A percentile compares a stretch with the other conserved stretches of the same genome.
These are phyloP conservation scores for Phytophthora multivora DNA, from an alignment of 352 stramenopile genomes.

Conservation along the genomic window DNA sequence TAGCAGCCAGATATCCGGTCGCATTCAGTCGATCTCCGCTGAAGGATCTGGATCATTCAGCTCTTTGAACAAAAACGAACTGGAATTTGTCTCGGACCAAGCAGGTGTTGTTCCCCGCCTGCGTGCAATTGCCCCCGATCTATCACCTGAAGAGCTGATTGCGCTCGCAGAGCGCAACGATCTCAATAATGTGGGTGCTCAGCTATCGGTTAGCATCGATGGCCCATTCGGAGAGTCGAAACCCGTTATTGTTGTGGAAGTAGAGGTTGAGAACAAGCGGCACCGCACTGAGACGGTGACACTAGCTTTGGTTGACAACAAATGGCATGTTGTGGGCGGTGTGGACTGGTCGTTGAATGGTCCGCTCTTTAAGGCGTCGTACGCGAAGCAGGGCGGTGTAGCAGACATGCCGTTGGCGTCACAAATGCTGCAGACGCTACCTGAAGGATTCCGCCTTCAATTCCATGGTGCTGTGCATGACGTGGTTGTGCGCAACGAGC, in stretches of 20 bases:
- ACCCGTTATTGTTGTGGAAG: constrained; percentile 49
- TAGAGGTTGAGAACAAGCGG: constrained; percentile 51
- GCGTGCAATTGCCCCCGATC: constrained; percentile 34
- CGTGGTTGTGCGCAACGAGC: constrained; percentile 86
- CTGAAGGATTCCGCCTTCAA: constrained; percentile 80
- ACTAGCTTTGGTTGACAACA: constrained; percentile 42
- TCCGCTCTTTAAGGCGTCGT: constrained; percentile 60
- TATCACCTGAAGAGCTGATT: constrained; percentile 42
- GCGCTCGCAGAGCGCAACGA: constrained; percentile 52
- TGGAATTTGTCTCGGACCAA: constrained; percentile 42
- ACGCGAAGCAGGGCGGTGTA: constrained; percentile 33
- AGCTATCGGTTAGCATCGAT: constrained; percentile 60
- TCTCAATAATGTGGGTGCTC: constrained; percentile 42
- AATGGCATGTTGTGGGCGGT: constrained; percentile 58
- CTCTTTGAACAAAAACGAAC: constrained; percentile 41
- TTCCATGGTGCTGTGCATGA: constrained; percentile 90
- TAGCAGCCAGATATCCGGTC: constrained; percentile 38
- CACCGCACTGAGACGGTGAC: constrained; percentile 38
- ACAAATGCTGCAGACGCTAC: constrained; percentile 65
- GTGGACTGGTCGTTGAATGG: constrained; percentile 68
- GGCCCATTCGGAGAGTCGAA: constrained; percentile 56
- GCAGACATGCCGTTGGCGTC: constrained; percentile 42
- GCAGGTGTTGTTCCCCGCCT: constrained; percentile 43
- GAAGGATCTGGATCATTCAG: constrained; percentile 12
- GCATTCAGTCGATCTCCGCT: constrained; percentile 22